These are phyloP conservation scores for Gracilaria domingensis DNA, from an alignment of 23 red algal species.

Conservation along the genomic window DNA sequence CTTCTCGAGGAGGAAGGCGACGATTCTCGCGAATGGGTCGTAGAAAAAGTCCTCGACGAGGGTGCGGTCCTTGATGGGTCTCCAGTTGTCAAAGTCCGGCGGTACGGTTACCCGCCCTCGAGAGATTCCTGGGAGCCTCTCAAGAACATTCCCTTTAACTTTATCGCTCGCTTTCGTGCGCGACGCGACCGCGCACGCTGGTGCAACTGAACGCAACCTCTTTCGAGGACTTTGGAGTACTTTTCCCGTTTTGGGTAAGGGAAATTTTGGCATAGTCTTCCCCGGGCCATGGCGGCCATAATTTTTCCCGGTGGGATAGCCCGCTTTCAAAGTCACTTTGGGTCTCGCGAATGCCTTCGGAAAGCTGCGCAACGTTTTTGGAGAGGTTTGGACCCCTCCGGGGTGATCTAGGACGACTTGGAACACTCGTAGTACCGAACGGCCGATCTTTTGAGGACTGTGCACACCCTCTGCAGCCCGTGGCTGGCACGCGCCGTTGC, in stretches of 20 bases:
- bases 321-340: background rate
- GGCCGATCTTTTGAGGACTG: background rate
- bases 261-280: slow-evolving; percentile 7
- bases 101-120: background rate
- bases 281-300: background rate
- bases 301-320: background rate
- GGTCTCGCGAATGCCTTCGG: background rate
- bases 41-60: slow-evolving; percentile 4
- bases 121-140: background rate
- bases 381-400: too few species aligned
- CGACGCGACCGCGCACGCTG: background rate
- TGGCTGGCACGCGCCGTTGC: too few species aligned
- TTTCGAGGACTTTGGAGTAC: too few species aligned
- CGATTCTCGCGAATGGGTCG: background rate
- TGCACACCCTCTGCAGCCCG: background rate
- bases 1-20: background rate
- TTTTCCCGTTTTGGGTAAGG: background rate
- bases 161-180: background rate
- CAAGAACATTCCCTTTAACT: background rate
- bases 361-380: background rate
- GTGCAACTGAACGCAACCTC: too few species aligned
- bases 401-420: too few species aligned
- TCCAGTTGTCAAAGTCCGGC: background rate
- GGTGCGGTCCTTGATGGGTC: background rate
- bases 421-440: too few species aligned